Conservation (phyloP, 176 grass and related monocot genomes). For the Typha latifolia region DNA sequence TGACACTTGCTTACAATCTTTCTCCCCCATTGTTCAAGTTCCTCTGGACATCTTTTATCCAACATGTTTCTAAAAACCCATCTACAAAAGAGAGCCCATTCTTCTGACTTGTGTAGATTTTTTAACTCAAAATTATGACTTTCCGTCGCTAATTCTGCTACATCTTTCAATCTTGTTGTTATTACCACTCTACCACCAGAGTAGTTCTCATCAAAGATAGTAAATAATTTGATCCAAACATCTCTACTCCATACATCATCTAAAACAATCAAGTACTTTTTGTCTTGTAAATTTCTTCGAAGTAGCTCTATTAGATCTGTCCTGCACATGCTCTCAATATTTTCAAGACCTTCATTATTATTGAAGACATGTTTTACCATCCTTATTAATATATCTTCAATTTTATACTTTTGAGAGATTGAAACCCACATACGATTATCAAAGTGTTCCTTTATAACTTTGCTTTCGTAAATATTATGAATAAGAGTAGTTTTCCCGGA, state of each 20-base stretch:
- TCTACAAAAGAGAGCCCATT: conserved; percentile 26
- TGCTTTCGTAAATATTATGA: conserved; percentile 1
- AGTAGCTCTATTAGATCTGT: background rate
- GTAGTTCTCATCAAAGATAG: conserved; percentile 21
- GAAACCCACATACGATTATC: background rate
- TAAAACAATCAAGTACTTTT: conserved; percentile 31
- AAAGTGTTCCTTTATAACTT: background rate
- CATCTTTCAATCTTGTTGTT: conserved; percentile 31
- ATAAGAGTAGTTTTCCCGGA: conserved; percentile 21
- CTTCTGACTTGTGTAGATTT: conserved; percentile 23
- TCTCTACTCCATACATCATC: conserved; percentile 43
- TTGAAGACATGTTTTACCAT: background rate
- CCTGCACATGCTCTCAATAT: too few relatives aligned
- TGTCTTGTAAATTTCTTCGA: conserved; percentile 17
- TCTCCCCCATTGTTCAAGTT: conserved; percentile 14
- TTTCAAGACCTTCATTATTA: background rate
- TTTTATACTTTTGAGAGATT: conserved; percentile 4
- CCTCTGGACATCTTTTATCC: conserved; percentile 24
- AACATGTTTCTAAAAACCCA: conserved; percentile 24
- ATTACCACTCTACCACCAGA: conserved; percentile 22
- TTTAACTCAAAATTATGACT: conserved; percentile 18
- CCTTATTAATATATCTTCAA: conserved; percentile 5
- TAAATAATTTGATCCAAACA: conserved; percentile 24
- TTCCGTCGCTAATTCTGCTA: conserved; percentile 21
- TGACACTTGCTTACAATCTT: conserved; percentile 13